Base-by-base conservation (phyloP, 352 stramenopile genomes). In the Pythium aquatile region DNA sequence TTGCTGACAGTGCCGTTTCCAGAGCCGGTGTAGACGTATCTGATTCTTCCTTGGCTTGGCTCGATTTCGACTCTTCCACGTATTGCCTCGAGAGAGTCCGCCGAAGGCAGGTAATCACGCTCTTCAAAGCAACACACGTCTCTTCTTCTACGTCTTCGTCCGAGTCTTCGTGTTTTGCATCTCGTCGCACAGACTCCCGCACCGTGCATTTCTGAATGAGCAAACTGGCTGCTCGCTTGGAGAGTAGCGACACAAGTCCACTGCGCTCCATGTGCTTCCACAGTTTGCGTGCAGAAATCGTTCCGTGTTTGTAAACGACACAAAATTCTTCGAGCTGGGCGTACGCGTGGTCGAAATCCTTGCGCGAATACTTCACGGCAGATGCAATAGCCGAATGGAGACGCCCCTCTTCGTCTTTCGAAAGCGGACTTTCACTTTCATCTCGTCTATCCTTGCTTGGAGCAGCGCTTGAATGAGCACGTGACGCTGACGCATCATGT, bases 231-330 rank as follows among this genome's bases (percentile, higher is more conserved):
- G 48, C 70, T 66, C 74, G 72, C 14, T 71, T 80, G 0, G 80
- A 78, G 0, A 87, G 13, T n/a, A 89, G 51, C 1, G 77, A 53
- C 1, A 68, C 58, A 14, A 87, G 69, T 35, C 78, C 78, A 24
- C 74, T 77, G 14, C 65, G 55, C 11, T 86, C 68, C 65, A 87
- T 77, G n/a, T 83, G 59, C 48, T 76, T 78, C 75, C 78, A 86
- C 13, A 86, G 53, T 30, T 65, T 73, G 1, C 63, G 57, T 6
- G 68, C 55, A 1, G 61, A 30, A 30, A 86, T 69, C 10, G 76
- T 66, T 8, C 44, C 59, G 60, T 86, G 81, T 9, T 71, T 69
- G 26, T 82, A 72, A 17, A 85, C 61, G 4, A 86, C 71, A 30
- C 80, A 89, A 44, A 82, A 82, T 56, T 87, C 80, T 47, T 81